Evolutionary conservation across 345 rosid genomes (phyloP).

Genomic region (Punica granatum): DNA sequence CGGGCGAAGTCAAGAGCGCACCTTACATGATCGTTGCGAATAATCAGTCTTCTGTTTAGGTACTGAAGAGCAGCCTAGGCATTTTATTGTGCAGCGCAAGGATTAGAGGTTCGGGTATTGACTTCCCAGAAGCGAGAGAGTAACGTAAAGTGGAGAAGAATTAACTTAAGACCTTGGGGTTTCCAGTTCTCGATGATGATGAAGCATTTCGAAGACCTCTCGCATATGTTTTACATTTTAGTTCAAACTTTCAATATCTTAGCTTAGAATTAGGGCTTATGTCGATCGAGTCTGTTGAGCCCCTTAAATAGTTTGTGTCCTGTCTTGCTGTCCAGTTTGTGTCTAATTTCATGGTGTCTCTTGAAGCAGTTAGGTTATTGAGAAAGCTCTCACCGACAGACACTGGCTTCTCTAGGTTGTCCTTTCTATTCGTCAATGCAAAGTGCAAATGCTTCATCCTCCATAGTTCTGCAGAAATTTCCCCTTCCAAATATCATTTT

Average conservation of each 20-base stretch:
- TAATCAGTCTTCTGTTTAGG: background rate
- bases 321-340: background rate
- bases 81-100: background rate
- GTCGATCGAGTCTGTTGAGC: background rate
- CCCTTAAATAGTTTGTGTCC: background rate
- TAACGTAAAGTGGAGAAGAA: background rate
- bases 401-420: background rate
- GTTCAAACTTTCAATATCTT: background rate
- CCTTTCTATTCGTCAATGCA: background rate
- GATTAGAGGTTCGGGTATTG: constrained; percentile 63
- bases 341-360: background rate
- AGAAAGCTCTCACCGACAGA: background rate
- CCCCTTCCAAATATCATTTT: background rate
- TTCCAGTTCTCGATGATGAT: background rate
- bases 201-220: background rate
- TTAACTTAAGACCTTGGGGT: background rate
- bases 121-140: constrained; percentile 32
- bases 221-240: background rate
- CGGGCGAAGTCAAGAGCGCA: constrained; percentile 49
- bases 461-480: background rate
- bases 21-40: constrained; percentile 26
- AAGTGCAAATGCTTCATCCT: constrained; percentile 1
- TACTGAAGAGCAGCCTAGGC: background rate
- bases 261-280: background rate
- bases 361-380: constrained; percentile 1